These are phyloP conservation scores for Cladophialophora chaetospira DNA, from an alignment of 2,329 filamentous ascomycete species.

Conservation along the genomic window DNA sequence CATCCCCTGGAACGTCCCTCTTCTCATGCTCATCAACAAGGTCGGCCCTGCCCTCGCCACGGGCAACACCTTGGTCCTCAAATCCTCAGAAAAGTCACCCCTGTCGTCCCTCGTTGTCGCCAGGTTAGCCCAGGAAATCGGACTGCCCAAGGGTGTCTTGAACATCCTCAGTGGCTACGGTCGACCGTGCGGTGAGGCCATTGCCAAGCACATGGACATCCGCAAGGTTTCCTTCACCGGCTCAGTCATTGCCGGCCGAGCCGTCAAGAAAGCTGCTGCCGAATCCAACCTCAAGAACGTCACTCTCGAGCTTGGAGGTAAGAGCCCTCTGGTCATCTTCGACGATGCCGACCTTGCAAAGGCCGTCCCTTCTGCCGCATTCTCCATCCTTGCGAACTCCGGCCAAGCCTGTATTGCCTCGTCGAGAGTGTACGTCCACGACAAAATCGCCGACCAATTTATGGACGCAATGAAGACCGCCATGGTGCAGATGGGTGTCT, in stretches of 20 bases:
- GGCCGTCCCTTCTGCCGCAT: conserved; percentile 50
- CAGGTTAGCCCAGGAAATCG: conserved; percentile 60
- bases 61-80: conserved; percentile 59
- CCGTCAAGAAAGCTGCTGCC: conserved; percentile 38
- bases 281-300: conserved; percentile 42
- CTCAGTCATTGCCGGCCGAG: conserved; percentile 36
- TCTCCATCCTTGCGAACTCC: conserved; percentile 60
- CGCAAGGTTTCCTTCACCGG: conserved; percentile 42
- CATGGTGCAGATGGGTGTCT: conserved; percentile 34
- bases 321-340: conserved; percentile 41
- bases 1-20: conserved; percentile 56
- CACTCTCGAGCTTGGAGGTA: conserved; percentile 42
- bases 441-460: conserved; percentile 55
- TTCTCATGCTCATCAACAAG: conserved; percentile 49
- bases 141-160: conserved; percentile 61
- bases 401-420: conserved; percentile 59
- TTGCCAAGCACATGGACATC: conserved; percentile 48
- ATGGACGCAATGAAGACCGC: conserved; percentile 52
- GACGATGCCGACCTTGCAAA: conserved; percentile 41
- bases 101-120: conserved; percentile 58
- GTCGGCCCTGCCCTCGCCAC: conserved; percentile 60
- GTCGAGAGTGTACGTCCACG: conserved; percentile 61
- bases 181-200: conserved; percentile 60
- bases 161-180: conserved; percentile 60
- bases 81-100: conserved; percentile 49